Evolutionary conservation across 169 alveolate species (phyloP).

Genomic region (Pseudocohnilembus persalinus): DNA sequence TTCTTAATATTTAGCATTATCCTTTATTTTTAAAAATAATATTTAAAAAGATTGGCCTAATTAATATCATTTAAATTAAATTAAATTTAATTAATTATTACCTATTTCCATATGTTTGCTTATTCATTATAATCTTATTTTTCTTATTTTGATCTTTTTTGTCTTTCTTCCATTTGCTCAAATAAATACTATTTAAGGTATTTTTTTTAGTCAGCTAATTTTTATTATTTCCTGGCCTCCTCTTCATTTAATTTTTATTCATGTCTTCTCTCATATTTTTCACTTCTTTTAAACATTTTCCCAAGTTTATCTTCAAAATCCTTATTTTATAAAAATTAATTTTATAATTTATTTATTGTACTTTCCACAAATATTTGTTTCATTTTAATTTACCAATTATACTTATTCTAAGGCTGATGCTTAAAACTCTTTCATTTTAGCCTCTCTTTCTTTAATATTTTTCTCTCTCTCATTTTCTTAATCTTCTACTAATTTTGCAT

Average conservation of each 20-base stretch:
- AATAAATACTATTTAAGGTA: conserved; percentile 30
- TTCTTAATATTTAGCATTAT: conserved; percentile 10
- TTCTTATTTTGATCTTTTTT: conserved; percentile 6
- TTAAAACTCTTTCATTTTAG: conserved; percentile 33
- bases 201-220: conserved; percentile 19
- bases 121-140: conserved; percentile 10
- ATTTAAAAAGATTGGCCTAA: too few species aligned
- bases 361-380: too few species aligned
- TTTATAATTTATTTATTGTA: neutral
- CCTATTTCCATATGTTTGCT: conserved; percentile 19
- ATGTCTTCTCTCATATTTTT: conserved; percentile 38
- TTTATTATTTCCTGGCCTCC: conserved; percentile 22
- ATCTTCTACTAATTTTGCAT: conserved; percentile 34
- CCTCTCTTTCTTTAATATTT: conserved; percentile 37
- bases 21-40: neutral
- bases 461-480: conserved; percentile 39
- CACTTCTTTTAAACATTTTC: conserved; percentile 29
- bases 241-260: conserved; percentile 36
- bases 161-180: conserved; percentile 44
- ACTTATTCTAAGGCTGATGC: conserved; percentile 28
- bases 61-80: too few species aligned
- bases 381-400: conserved; percentile 18
- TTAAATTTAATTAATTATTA: too few species aligned
- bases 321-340: neutral
- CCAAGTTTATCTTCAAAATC: conserved; percentile 37